Conservation (phyloP, 2,329 filamentous ascomycete species). For the Alternaria alternata region DNA sequence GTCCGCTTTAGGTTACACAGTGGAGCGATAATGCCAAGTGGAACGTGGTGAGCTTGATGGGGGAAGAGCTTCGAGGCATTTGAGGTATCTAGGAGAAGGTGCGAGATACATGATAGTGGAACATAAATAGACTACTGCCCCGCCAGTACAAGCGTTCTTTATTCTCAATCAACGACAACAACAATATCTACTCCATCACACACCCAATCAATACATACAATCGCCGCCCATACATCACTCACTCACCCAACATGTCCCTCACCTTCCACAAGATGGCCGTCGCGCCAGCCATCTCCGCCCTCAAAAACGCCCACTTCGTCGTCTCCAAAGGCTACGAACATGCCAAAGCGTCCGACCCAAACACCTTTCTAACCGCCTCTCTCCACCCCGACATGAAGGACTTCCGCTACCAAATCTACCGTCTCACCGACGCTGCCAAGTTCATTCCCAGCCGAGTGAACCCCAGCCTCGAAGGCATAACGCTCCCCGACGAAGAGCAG, state of each 20-base stretch:
- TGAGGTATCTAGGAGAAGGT: background rate
- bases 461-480: slow-evolving; percentile 40
- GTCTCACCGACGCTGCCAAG: slow-evolving; percentile 54
- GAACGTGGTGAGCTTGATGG: background rate
- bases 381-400: slow-evolving; percentile 61
- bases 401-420: slow-evolving; percentile 60
- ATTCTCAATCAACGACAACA: background rate
- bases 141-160: background rate
- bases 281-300: slow-evolving; percentile 53
- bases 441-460: slow-evolving; percentile 51
- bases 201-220: background rate
- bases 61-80: background rate
- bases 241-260: slow-evolving; percentile 28
- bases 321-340: slow-evolving; percentile 57
- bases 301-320: slow-evolving; percentile 54
- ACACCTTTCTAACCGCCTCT: slow-evolving; percentile 51
- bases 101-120: background rate
- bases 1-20: background rate
- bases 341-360: slow-evolving; percentile 48
- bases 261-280: slow-evolving; percentile 50
- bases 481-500: slow-evolving; percentile 55
- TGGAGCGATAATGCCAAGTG: slow-evolving; percentile 3
- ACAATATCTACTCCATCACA: background rate
- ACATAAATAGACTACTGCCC: slow-evolving; percentile 2
- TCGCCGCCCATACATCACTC: background rate